A percentile compares a stretch with the other conserved stretches of the same genome.
Evolutionary conservation across 2,329 filamentous ascomycete species (phyloP).

Genomic region (Botrytis byssoidea): DNA sequence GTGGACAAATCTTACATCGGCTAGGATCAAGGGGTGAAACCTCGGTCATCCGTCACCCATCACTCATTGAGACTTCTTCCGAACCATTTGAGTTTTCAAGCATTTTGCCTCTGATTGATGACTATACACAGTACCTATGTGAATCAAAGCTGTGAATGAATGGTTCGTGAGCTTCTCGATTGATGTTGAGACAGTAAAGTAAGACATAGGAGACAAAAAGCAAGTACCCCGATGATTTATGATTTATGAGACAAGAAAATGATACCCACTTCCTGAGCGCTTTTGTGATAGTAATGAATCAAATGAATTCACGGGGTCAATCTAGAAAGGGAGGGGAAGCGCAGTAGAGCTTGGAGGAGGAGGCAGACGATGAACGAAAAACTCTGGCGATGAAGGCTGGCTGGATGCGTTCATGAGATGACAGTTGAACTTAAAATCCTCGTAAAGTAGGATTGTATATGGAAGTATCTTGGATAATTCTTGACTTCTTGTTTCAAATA

Average conservation of each 20-base stretch:
- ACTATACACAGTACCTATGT: not conserved
- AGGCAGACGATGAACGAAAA: not conserved
- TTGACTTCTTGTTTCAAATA: not conserved
- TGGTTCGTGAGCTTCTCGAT: not conserved
- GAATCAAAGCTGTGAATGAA: not conserved
- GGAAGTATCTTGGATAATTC: not conserved
- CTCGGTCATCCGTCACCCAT: not conserved
- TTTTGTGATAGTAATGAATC: not conserved
- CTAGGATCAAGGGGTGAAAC: not conserved
- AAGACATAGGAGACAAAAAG: not conserved
- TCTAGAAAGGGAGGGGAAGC: not conserved
- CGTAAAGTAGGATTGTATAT: not conserved
- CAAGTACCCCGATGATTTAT: not conserved
- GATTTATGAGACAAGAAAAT: constrained; percentile 6
- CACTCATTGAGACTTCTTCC: not conserved
- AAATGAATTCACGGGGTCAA: not conserved
- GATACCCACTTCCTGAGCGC: not conserved
- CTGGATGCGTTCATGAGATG: not conserved
- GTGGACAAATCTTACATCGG: not conserved
- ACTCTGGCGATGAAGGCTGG: not conserved
- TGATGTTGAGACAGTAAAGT: not conserved
- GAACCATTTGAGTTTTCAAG: not conserved
- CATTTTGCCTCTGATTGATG: not conserved
- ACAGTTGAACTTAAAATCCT: not conserved
- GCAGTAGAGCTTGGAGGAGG: constrained; percentile 5